Conservation (phyloP, 148 eudicot genomes). For the Polygonum maritimum region DNA sequence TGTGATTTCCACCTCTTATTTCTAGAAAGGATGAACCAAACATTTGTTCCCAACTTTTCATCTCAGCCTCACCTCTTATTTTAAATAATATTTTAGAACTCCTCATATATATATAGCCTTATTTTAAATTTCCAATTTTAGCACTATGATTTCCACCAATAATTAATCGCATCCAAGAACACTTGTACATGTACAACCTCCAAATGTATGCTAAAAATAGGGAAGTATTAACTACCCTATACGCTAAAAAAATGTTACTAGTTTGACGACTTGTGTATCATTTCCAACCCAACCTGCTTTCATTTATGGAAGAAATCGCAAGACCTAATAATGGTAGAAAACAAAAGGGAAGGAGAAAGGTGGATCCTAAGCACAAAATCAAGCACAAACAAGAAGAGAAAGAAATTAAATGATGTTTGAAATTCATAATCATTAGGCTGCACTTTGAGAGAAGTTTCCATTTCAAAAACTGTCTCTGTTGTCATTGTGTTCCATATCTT, state of each 20-base stretch:
- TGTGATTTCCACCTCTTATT: no score
- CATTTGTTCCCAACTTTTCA: neutral
- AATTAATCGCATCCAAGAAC: neutral
- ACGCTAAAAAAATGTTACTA: neutral
- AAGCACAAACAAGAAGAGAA: neutral
- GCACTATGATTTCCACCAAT: neutral
- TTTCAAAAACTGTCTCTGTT: no score
- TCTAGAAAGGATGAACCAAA: neutral
- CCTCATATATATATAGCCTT: neutral
- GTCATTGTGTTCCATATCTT: neutral
- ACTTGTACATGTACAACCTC: neutral
- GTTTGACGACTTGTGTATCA: neutral
- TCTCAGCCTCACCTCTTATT: neutral
- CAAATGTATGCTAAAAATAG: neutral
- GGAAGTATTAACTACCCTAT: neutral
- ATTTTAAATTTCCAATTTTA: neutral
- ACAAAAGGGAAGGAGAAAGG: conserved; percentile 1
- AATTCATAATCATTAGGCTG: neutral
- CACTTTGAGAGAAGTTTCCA: neutral
- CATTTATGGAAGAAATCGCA: neutral
- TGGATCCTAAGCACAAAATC: neutral
- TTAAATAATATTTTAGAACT: neutral
- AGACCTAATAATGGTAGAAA: neutral
- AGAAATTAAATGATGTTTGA: neutral
- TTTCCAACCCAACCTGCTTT: neutral